These are phyloP conservation scores for Pseudocercospora ulei DNA, from an alignment of 2,329 filamentous ascomycete genomes.

Conservation along the genomic window DNA sequence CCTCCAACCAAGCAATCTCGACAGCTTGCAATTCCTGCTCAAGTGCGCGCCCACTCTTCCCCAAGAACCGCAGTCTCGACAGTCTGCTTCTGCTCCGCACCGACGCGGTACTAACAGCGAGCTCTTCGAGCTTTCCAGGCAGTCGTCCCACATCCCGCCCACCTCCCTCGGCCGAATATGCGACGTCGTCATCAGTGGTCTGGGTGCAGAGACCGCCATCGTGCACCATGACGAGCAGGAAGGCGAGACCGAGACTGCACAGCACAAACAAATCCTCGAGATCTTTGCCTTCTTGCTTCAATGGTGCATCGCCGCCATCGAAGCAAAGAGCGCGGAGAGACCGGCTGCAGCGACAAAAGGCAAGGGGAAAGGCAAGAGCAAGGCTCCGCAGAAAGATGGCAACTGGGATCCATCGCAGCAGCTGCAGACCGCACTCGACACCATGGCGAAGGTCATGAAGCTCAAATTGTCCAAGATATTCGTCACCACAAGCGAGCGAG, in stretches of 20 bases:
- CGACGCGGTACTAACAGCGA: conserved; percentile 50
- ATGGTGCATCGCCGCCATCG: conserved; percentile 91
- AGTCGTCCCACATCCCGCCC: conserved; percentile 65
- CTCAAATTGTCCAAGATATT: conserved; percentile 89
- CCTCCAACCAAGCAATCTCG: conserved; percentile 66
- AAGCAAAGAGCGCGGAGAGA: conserved; percentile 79
- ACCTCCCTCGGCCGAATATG: conserved; percentile 85
- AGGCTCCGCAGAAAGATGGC: conserved; percentile 55
- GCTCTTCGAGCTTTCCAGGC: conserved; percentile 59
- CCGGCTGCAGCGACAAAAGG: conserved; percentile 61
- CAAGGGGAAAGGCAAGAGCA: conserved; percentile 67
- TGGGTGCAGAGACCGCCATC: conserved; percentile 64
- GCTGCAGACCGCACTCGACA: conserved; percentile 76
- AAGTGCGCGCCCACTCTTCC: conserved; percentile 68
- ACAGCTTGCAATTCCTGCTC: conserved; percentile 88
- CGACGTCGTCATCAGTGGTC: conserved; percentile 70
- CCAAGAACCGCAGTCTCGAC: conserved; percentile 26
- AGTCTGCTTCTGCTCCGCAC: conserved; percentile 28
- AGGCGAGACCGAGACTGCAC: conserved; percentile 49
- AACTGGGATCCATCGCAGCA: conserved; percentile 83
- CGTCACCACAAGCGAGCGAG: conserved; percentile 86
- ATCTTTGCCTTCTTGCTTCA: conserved; percentile 89
- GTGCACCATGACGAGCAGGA: conserved; percentile 87
- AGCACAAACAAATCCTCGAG: conserved; percentile 86
- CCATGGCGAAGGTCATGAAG: conserved; percentile 92